A percentile compares a stretch with the other conserved stretches of the same genome.
phyloP scores from a whole-genome alignment of 1,284 basidiomycete genomes.

The Apiotrichum porosum region DNA sequence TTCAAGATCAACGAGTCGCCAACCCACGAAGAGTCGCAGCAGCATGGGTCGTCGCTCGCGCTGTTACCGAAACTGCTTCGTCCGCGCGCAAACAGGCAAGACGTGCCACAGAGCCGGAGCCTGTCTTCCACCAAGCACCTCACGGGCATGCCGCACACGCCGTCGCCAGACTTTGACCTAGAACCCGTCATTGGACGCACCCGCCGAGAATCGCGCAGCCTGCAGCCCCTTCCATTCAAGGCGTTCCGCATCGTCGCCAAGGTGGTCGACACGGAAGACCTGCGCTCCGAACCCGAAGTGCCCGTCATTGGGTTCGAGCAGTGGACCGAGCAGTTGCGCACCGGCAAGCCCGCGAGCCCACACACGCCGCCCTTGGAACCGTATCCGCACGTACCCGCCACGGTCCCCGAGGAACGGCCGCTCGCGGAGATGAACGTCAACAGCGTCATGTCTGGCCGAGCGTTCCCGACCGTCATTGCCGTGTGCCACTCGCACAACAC shows the following conservation, averaged over 20 bases:
- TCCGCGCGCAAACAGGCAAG: slow-evolving; percentile 21
- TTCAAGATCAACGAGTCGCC: slow-evolving; percentile 18
- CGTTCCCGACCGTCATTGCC: slow-evolving; percentile 48
- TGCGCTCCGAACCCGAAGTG: slow-evolving; percentile 28
- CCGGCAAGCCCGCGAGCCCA: slow-evolving; percentile 12
- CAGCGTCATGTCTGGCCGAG: slow-evolving; percentile 22
- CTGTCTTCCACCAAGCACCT: slow-evolving; percentile 8
- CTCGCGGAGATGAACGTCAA: background rate
- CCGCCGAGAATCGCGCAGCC: slow-evolving; percentile 10
- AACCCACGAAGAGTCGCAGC: slow-evolving; percentile 6
- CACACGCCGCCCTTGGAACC: slow-evolving; percentile 8
- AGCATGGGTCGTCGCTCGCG: slow-evolving; percentile 19
- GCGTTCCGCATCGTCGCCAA: slow-evolving; percentile 46
- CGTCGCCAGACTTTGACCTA: slow-evolving; percentile 5
- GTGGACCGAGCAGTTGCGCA: slow-evolving; percentile 21
- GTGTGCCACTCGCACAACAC: slow-evolving; percentile 46
- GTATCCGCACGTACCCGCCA: background rate
- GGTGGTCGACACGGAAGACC: slow-evolving; percentile 39
- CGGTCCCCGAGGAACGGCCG: background rate
- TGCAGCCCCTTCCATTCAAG: slow-evolving; percentile 41
- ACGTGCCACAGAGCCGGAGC: background rate
- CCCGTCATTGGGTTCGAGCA: slow-evolving; percentile 21
- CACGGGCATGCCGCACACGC: slow-evolving; percentile 7
- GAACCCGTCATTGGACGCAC: background rate
- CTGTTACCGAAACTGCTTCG: slow-evolving; percentile 42